Percentiles rank a stretch among this genome's conserved stretches.
phyloP scores from a whole-genome alignment of 805 yeast species.

The Starmerella ratchasimensis region DNA sequence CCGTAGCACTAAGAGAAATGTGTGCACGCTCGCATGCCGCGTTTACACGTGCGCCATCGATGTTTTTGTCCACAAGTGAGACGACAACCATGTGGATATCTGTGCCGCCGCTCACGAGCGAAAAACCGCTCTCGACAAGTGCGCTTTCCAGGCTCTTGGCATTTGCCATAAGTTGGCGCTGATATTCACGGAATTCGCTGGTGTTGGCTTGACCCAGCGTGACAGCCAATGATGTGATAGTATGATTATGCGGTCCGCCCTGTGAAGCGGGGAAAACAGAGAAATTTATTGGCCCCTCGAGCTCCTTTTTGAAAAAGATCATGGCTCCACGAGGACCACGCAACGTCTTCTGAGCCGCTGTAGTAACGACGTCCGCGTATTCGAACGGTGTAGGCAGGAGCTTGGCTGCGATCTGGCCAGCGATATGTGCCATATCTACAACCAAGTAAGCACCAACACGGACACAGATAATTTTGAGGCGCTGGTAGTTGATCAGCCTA shows the following conservation, averaged over 20 bases:
- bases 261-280: constrained; percentile 99
- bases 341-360: constrained; percentile 95
- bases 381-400: constrained; percentile 93
- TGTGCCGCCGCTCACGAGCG: constrained; percentile 85
- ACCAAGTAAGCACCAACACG: constrained; percentile 90
- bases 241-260: constrained; percentile 99
- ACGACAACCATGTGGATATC: constrained; percentile 94
- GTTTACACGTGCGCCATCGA: constrained; percentile 94
- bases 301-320: constrained; percentile 94
- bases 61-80: constrained; percentile 60
- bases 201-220: constrained; percentile 88
- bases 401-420: constrained; percentile 89
- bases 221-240: constrained; percentile 91
- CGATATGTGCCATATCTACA: constrained; percentile 97
- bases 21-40: constrained; percentile 87
- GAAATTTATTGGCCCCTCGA: constrained; percentile 89
- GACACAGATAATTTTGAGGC: constrained; percentile 90
- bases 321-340: constrained; percentile 99
- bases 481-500: constrained; percentile 85
- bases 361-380: constrained; percentile 93
- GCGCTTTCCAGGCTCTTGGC: constrained; percentile 69
- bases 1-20: constrained; percentile 91
- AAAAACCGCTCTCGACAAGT: constrained; percentile 57
- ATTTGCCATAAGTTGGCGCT: constrained; percentile 70
- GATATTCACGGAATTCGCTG: constrained; percentile 84